Base-by-base conservation (phyloP, 306 rosid species). In the Spatholobus suberectus region DNA sequence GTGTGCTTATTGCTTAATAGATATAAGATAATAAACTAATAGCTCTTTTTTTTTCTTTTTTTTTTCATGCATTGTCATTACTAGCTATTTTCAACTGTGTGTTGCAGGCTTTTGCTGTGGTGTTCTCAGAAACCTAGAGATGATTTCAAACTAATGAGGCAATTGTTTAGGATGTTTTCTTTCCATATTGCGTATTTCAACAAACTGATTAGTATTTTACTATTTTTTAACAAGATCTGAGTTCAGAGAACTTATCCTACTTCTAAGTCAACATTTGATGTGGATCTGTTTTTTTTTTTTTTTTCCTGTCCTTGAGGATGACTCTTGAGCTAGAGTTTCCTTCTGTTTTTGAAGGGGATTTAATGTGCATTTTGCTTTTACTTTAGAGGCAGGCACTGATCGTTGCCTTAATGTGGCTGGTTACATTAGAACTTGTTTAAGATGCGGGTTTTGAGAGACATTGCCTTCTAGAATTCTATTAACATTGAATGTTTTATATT, bases 81-180 rank as follows among this genome's bases (percentile, higher is more conserved):
- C 43, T 32, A 58, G 17, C 24, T 72, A 20, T 46, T 73, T 72
- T 71, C 52, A 34, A 51, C 75, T 14, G 4, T 81, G 34, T 47
- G 17, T 62, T 81, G 57, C 67, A 6, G 35, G 65, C 52, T 75
- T 69, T 24, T 35, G 24, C 23, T 32, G 24, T 76, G 65, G 34
- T 61, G 38, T 68, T 55, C 77, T 82, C 37, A 29, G 38, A 68
- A 44, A 52, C 46, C 58, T 35, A 38, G 29, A 63, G 62, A 67
- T 54, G 76, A 34, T 69, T 26, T 69, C 32, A 58, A 68, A 40
- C 21, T 29, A 82, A 23, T 43, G 40, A 47, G 9, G 35, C 9
- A 47, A 68, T 69, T 67, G 54, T 68, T 54, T 15, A 67, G 71
- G 58, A 43, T 69, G 27, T 69, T 62, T 62, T 41, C 32, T 82